Evolutionary conservation across 805 yeast genomes (phyloP).

Genomic region (Yarrowia hollandica): DNA sequence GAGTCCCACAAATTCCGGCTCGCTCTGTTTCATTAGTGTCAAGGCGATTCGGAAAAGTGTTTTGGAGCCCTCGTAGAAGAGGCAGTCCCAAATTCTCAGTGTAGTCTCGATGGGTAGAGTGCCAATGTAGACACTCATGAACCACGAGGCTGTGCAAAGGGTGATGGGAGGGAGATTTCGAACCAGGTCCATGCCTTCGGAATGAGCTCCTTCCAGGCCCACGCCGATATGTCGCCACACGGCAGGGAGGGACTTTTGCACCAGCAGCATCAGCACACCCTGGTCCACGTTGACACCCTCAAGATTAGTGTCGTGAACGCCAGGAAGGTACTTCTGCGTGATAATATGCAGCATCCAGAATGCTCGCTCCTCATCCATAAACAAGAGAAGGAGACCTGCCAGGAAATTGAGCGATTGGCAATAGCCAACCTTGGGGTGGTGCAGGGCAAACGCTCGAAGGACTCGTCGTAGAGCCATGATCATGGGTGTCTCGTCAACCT

Average conservation of each 20-base stretch:
- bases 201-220: constrained; percentile 44
- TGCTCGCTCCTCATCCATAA: constrained; percentile 84
- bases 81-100: constrained; percentile 89
- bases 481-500: constrained; percentile 57
- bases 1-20: constrained; percentile 55
- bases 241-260: constrained; percentile 78
- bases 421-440: constrained; percentile 88
- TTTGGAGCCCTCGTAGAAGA: constrained; percentile 89
- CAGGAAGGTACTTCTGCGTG: constrained; percentile 82
- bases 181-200: constrained; percentile 45
- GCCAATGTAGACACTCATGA: constrained; percentile 95
- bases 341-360: constrained; percentile 96
- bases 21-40: constrained; percentile 74
- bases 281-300: constrained; percentile 96
- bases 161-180: constrained; percentile 85
- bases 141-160: constrained; percentile 95
- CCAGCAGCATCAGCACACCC: constrained; percentile 86
- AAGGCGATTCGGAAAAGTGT: constrained; percentile 79
- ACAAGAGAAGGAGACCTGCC: constrained; percentile 80
- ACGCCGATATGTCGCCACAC: constrained; percentile 62
- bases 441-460: constrained; percentile 76
- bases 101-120: constrained; percentile 85
- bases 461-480: constrained; percentile 77
- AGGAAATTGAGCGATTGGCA: constrained; percentile 93
- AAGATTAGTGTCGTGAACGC: constrained; percentile 82